Evolutionary conservation across 768 basidiomycete species (phyloP).

Genomic region (Psilocybe subaeruginosa): DNA sequence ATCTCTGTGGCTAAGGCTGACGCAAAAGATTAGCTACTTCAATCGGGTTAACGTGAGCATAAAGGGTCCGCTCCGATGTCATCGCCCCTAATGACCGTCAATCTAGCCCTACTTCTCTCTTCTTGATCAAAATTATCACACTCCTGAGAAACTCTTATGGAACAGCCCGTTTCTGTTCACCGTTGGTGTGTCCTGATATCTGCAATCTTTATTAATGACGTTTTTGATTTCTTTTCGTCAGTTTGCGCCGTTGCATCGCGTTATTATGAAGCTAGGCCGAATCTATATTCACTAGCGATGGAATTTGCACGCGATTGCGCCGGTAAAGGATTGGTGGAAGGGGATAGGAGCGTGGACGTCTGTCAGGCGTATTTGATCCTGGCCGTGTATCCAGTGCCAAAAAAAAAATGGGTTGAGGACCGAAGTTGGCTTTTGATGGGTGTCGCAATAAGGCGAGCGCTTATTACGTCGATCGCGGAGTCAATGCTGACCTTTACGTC

Average conservation of each 20-base stretch:
- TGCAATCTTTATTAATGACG: not conserved
- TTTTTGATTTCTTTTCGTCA: slow-evolving; percentile 21
- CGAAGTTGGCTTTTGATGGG: slow-evolving; percentile 75
- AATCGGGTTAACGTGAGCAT: slow-evolving; percentile 52
- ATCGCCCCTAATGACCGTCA: slow-evolving; percentile 29
- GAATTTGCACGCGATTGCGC: slow-evolving; percentile 67
- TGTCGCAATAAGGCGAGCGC: slow-evolving; percentile 61
- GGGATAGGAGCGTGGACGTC: slow-evolving; percentile 71
- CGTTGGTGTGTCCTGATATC: slow-evolving; percentile 45
- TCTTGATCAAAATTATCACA: slow-evolving; percentile 59
- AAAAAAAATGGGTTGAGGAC: slow-evolving; percentile 71
- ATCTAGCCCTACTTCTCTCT: slow-evolving; percentile 59
- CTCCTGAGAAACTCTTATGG: slow-evolving; percentile 53
- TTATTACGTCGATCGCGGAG: not conserved
- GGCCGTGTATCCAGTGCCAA: slow-evolving; percentile 63
- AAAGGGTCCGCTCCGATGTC: not conserved
- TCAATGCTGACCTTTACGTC: slow-evolving; percentile 2
- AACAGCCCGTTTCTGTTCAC: slow-evolving; percentile 63
- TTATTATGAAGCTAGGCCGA: slow-evolving; percentile 58
- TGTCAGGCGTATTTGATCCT: slow-evolving; percentile 78
- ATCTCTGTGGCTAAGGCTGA: not conserved
- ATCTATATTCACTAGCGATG: slow-evolving; percentile 59
- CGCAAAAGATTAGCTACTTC: slow-evolving; percentile 44
- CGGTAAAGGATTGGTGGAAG: slow-evolving; percentile 60
- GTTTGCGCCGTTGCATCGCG: slow-evolving; percentile 75